These are phyloP conservation scores for Brassica incana DNA, from an alignment of 345 rosid genomes.

Conservation along the genomic window DNA sequence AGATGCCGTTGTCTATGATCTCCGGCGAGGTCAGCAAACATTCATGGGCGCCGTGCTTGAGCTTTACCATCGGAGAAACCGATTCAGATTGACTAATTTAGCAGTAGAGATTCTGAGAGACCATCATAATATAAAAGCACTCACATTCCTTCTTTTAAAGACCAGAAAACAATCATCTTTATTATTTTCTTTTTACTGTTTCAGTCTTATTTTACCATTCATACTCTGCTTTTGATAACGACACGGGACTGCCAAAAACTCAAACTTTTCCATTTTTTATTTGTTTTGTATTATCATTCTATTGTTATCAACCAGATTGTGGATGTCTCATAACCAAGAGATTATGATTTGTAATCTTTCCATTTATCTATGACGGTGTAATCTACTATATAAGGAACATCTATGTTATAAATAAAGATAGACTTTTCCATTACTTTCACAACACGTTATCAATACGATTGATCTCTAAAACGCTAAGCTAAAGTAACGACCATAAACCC, in stretches of 20 bases:
- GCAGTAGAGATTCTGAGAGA: neutral
- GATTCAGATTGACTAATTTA: neutral
- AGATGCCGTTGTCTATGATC: neutral
- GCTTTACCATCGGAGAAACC: neutral
- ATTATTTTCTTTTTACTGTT: neutral
- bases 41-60: neutral
- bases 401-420: no score
- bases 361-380: no score
- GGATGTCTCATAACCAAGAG: no score
- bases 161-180: neutral
- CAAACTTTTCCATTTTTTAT: neutral
- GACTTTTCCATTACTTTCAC: no score
- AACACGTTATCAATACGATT: no score
- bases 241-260: neutral
- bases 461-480: no score
- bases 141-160: neutral
- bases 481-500: no score
- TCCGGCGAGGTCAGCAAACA: neutral
- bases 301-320: no score
- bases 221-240: neutral
- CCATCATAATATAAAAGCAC: neutral
- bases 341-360: no score
- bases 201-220: neutral
- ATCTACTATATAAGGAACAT: no score
- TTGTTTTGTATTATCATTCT: neutral